These are phyloP conservation scores for Coniosporium tulheliwenetii DNA, from an alignment of 2,329 filamentous ascomycete genomes.

Conservation along the genomic window DNA sequence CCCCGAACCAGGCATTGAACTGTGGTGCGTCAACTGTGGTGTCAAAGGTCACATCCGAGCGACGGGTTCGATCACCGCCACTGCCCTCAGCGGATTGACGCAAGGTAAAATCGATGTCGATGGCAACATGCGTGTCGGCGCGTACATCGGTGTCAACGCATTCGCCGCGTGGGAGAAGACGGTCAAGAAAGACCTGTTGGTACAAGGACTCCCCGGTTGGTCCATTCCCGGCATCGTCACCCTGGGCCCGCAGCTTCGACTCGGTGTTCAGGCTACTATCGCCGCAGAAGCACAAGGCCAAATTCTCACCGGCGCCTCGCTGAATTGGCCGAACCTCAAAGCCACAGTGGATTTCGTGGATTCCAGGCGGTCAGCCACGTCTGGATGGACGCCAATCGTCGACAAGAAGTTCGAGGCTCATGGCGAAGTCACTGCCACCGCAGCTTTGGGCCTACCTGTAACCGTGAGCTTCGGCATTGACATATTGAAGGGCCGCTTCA, in stretches of 20 bases:
- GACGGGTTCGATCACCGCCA: constrained; percentile 4
- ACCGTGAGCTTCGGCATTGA: constrained; percentile 2
- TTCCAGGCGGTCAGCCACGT: neutral
- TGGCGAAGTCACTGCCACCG: constrained; percentile 3
- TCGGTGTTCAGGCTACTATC: constrained; percentile 1
- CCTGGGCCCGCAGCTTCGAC: constrained; percentile 3
- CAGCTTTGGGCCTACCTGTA: constrained; percentile 3
- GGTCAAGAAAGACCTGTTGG: constrained; percentile 4
- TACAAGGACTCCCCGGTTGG: constrained; percentile 4
- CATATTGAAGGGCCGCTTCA: constrained; percentile 3
- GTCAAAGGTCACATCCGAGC: constrained; percentile 3
- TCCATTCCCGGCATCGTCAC: constrained; percentile 5
- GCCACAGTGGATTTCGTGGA: too few relatives aligned
- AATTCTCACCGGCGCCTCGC: too few relatives aligned
- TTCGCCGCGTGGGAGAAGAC: constrained; percentile 4
- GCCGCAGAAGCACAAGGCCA: too few relatives aligned
- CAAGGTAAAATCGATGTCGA: constrained; percentile 3
- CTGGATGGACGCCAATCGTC: constrained; percentile 4
- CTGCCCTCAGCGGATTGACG: constrained; percentile 3
- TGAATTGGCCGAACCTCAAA: too few relatives aligned
- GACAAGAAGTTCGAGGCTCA: constrained; percentile 5
- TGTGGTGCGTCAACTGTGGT: constrained; percentile 7
- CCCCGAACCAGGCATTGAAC: constrained; percentile 5
- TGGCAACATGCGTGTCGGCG: constrained; percentile 5
- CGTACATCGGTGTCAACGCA: constrained; percentile 6